Conservation (phyloP, 2,329 filamentous ascomycete genomes). For the Fusarium palustre region DNA sequence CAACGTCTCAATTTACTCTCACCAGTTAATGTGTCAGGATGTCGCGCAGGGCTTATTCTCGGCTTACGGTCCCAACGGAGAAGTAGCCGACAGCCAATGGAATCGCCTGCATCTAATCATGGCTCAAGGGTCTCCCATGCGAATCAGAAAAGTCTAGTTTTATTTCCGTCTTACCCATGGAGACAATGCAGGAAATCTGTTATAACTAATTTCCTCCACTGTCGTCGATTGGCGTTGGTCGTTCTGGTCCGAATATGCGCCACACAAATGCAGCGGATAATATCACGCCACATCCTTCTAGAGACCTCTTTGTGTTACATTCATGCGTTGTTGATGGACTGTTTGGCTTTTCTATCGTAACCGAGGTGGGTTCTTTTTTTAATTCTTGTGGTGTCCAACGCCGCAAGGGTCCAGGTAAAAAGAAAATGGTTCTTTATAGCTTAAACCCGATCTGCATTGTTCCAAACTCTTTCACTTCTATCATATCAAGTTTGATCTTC, state of each 20-base stretch:
- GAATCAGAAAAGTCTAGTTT: neutral
- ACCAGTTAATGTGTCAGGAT: neutral
- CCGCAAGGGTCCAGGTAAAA: neutral
- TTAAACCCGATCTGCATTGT: neutral
- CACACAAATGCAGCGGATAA: constrained; percentile 32
- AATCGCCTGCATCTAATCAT: neutral
- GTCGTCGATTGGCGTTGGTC: neutral
- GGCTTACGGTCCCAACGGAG: constrained; percentile 3
- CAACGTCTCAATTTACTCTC: constrained; percentile 3
- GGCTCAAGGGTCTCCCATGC: neutral
- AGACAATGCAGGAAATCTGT: neutral
- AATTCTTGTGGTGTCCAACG: neutral
- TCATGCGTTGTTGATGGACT: neutral
- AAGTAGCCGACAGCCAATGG: neutral
- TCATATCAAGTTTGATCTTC: neutral
- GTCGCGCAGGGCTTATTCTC: constrained; percentile 22
- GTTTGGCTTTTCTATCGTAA: neutral
- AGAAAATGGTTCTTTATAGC: neutral
- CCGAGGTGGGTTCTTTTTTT: constrained; percentile 20
- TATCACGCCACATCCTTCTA: constrained; percentile 12
- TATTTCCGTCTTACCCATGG: neutral
- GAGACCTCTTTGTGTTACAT: constrained; percentile 7
- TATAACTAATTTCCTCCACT: neutral
- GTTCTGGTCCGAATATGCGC: constrained; percentile 7
- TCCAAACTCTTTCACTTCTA: neutral